Base-by-base conservation (phyloP, 306 rosid genomes). In the Dryas drummondii region DNA sequence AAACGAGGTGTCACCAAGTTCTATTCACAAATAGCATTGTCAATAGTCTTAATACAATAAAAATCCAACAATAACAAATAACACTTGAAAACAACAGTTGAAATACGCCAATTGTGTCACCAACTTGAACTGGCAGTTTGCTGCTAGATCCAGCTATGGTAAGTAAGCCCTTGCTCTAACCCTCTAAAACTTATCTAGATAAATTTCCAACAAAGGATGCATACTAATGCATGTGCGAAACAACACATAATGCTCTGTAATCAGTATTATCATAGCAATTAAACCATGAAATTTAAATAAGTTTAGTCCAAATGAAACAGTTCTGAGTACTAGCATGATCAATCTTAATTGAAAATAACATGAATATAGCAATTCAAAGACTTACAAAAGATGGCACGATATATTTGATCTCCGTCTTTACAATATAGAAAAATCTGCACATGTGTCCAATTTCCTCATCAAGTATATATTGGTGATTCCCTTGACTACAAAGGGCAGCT, bases 311-410 rank as follows among this genome's bases (percentile, higher is more conserved):
- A 40, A 53, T 15, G 9, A 53, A 27, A 27, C n/a, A n/a, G n/a
- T n/a, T n/a, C n/a, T n/a, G n/a, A 40, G 27, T 48, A 19, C 32
- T 12, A 22, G 5, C 71, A 8, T 8, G 48, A n/a, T 0, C 5
- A 76, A 73, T 0, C 52, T 61, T 50, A 46, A 64, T 16, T 50
- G 13, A 60, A 63, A 61, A 12, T 7, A 54, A 71, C 15, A 73
- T 45, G 10, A 68, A 71, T 46, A 4, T 12, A 11, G 52, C 49
- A 56, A 55, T 19, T 41, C 58, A 54, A 68, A 2, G 49, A 86
- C 97, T 83, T 82, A 89, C 97, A 76, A 89, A 83, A 13, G 82
- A 72, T 54, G 91, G 88, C 42, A 74, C 17, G 48, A 72, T 62
- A 46, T 89, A 16, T 70, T 72, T 83, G 74, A 84, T 89, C 69